These are phyloP conservation scores for Colletotrichum musae DNA, from an alignment of 2,329 filamentous ascomycete genomes.

Conservation along the genomic window DNA sequence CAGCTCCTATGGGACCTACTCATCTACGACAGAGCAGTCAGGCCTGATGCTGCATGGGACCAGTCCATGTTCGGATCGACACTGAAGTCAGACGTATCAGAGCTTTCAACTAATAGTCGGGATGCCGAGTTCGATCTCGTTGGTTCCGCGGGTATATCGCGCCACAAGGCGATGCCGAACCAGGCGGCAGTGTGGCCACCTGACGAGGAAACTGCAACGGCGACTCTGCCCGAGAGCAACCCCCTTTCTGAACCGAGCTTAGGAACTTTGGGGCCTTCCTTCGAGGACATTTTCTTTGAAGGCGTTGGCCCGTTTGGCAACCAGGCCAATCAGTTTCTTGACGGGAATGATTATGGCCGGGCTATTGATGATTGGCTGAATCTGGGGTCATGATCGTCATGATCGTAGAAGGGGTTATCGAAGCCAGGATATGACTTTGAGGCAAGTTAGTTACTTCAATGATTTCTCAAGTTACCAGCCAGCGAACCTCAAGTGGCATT, in stretches of 20 bases:
- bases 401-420: too few relatives aligned
- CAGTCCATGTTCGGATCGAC: conserved; percentile 45
- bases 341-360: conserved; percentile 52
- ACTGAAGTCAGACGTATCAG: conserved; percentile 21
- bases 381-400: neutral
- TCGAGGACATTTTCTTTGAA: conserved; percentile 44
- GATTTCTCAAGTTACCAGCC: too few relatives aligned
- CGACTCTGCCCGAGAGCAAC: conserved; percentile 16
- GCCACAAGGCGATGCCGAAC: conserved; percentile 53
- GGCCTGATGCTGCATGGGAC: conserved; percentile 42
- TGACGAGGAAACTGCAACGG: conserved; percentile 42
- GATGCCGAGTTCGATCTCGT: conserved; percentile 53
- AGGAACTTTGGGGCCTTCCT: conserved; percentile 28
- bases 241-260: neutral
- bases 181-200: conserved; percentile 53
- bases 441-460: too few relatives aligned
- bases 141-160: conserved; percentile 55
- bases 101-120: conserved; percentile 28
- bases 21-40: conserved; percentile 53
- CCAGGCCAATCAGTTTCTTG: conserved; percentile 50
- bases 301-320: conserved; percentile 42
- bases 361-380: conserved; percentile 54
- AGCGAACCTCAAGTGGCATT: neutral
- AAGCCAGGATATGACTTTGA: neutral
- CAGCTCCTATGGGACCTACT: conserved; percentile 54